These are phyloP conservation scores for Pythium plurisporium DNA, from an alignment of 352 stramenopile genomes.

Conservation along the genomic window DNA sequence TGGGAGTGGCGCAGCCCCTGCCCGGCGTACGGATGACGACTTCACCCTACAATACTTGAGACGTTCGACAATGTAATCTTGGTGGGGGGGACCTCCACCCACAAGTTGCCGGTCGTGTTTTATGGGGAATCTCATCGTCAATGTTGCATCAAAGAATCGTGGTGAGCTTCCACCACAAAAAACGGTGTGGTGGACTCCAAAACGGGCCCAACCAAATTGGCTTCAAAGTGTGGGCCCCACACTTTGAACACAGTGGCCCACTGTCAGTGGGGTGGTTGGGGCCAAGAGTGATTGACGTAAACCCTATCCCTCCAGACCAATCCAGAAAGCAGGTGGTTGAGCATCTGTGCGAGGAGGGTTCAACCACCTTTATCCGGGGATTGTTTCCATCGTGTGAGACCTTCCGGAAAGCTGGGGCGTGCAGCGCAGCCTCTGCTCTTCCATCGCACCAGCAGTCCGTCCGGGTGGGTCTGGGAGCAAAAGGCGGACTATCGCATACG, in stretches of 20 bases:
- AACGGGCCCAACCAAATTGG: background rate
- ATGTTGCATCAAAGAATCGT: constrained; percentile 4
- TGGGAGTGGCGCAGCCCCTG: no score
- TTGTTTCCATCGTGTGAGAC: constrained; percentile 6
- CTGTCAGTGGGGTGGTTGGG: no score
- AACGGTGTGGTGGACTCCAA: background rate
- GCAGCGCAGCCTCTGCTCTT: constrained; percentile 14
- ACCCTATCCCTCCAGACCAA: constrained; percentile 16
- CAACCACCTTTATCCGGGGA: constrained; percentile 12
- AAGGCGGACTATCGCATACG: constrained; percentile 8
- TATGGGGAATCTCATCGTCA: background rate
- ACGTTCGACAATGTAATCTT: no score
- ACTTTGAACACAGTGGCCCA: background rate
- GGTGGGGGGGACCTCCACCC: no score
- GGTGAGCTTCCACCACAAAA: constrained; percentile 10
- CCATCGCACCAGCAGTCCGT: constrained; percentile 20
- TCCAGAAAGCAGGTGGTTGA: constrained; percentile 22
- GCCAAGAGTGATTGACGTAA: no score
- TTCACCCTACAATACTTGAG: no score
- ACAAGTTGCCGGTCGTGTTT: background rate
- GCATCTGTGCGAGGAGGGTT: constrained; percentile 20
- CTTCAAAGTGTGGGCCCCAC: background rate
- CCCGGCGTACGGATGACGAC: no score
- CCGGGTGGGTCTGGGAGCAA: background rate
- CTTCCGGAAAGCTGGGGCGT: constrained; percentile 8